Evolutionary conservation across 768 basidiomycete genomes (phyloP).

Genomic region (Cytidiella melzeri): DNA sequence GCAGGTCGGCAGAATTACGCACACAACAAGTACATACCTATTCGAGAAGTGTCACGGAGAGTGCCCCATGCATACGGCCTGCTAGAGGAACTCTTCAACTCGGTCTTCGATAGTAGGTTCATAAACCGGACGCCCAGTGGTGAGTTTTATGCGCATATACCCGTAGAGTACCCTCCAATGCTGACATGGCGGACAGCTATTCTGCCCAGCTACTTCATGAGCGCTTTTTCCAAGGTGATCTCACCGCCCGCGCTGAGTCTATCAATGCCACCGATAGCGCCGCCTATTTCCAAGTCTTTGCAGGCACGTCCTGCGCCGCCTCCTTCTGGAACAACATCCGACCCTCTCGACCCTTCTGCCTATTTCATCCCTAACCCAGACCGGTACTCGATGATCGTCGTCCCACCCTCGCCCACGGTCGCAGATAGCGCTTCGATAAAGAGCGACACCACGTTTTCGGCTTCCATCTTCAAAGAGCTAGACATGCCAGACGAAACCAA

Average conservation of each 20-base stretch:
- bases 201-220: slow-evolving; percentile 59
- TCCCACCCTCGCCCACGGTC: no score
- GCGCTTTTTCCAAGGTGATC: slow-evolving; percentile 59
- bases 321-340: slow-evolving; percentile 4
- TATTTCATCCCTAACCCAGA: slow-evolving; percentile 2
- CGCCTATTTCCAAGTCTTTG: slow-evolving; percentile 21
- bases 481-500: no score
- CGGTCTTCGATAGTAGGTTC: slow-evolving; percentile 62
- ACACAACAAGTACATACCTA: slow-evolving; percentile 32
- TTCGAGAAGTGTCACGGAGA: slow-evolving; percentile 23
- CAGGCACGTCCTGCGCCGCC: neutral
- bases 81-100: slow-evolving; percentile 61
- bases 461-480: neutral
- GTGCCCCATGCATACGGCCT: slow-evolving; percentile 57
- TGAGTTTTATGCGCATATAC: slow-evolving; percentile 22
- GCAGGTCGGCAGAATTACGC: slow-evolving; percentile 32
- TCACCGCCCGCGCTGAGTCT: slow-evolving; percentile 54
- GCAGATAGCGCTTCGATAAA: no score
- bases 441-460: neutral
- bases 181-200: slow-evolving; percentile 37
- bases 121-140: slow-evolving; percentile 65
- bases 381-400: no score
- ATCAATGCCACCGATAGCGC: slow-evolving; percentile 62
- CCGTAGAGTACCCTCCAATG: neutral
- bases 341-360: neutral